These are phyloP conservation scores for Hygrocybe coccinea DNA, from an alignment of 768 basidiomycete genomes.

Conservation along the genomic window DNA sequence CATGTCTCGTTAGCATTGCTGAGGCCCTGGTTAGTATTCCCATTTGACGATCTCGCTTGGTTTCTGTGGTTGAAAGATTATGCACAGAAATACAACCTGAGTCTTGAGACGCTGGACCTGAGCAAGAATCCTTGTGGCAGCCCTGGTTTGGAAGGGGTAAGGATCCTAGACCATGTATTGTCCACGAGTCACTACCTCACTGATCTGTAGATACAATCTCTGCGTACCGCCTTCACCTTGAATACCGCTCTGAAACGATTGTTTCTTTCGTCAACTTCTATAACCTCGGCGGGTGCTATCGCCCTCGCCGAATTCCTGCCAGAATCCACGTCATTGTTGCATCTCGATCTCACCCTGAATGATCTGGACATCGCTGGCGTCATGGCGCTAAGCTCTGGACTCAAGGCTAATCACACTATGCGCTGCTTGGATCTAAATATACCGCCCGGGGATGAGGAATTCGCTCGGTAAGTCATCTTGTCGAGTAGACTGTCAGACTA, in stretches of 20 bases:
- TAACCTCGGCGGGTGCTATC: slow-evolving; percentile 84
- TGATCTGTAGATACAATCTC: slow-evolving; percentile 63
- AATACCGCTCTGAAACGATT: slow-evolving; percentile 89
- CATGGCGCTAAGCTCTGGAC: slow-evolving; percentile 82
- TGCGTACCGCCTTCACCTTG: slow-evolving; percentile 89
- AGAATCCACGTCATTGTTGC: slow-evolving; percentile 79
- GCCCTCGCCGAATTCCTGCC: slow-evolving; percentile 95
- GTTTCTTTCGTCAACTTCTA: slow-evolving; percentile 79
- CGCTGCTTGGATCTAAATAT: slow-evolving; percentile 92
- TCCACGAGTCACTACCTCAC: background rate
- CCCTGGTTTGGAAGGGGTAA: slow-evolving; percentile 83
- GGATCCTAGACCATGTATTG: slow-evolving; percentile 21
- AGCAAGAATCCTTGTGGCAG: slow-evolving; percentile 92
- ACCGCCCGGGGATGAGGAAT: slow-evolving; percentile 77
- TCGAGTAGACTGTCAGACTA: background rate
- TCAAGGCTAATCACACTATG: slow-evolving; percentile 81
- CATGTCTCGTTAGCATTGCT: slow-evolving; percentile 73
- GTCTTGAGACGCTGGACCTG: slow-evolving; percentile 89
- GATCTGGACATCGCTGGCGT: slow-evolving; percentile 83
- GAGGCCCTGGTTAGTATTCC: slow-evolving; percentile 72
- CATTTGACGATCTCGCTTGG: background rate
- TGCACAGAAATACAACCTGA: slow-evolving; percentile 85
- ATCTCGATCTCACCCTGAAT: slow-evolving; percentile 87
- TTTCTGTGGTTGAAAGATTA: background rate
- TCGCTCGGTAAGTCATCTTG: slow-evolving; percentile 50